phyloP scores from a whole-genome alignment of 345 rosid genomes.

The Erysimum cheiranthoides region DNA sequence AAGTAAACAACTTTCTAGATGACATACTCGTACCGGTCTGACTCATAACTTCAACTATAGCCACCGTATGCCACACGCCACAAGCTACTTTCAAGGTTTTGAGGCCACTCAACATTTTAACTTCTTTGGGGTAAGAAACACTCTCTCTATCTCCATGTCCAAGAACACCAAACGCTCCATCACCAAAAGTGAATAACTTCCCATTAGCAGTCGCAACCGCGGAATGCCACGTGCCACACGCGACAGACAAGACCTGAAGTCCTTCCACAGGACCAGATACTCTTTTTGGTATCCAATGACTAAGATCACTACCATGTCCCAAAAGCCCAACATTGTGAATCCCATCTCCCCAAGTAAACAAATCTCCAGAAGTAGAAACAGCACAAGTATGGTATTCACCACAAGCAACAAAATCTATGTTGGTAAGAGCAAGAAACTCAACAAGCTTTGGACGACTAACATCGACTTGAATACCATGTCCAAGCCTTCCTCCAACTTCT shows the following conservation, averaged over 20 bases:
- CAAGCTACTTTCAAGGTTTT: constrained; percentile 90
- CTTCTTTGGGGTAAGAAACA: constrained; percentile 75
- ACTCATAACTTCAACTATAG: constrained; percentile 81
- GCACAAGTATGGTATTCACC: constrained; percentile 92
- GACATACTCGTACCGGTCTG: constrained; percentile 61
- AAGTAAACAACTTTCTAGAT: constrained; percentile 83
- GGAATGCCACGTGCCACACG: constrained; percentile 96
- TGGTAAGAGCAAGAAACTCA: constrained; percentile 77
- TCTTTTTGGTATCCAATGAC: constrained; percentile 95
- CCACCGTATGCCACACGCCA: constrained; percentile 96
- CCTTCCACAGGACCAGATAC: constrained; percentile 87
- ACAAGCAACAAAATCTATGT: constrained; percentile 77
- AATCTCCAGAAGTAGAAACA: constrained; percentile 78
- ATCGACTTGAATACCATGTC: constrained; percentile 78
- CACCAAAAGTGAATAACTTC: constrained; percentile 89
- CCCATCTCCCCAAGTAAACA: constrained; percentile 96
- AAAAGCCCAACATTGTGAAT: constrained; percentile 78
- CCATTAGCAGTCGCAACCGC: constrained; percentile 90
- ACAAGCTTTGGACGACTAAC: constrained; percentile 79
- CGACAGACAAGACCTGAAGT: constrained; percentile 81
- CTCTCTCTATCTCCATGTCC: constrained; percentile 94
- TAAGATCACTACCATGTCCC: constrained; percentile 82
- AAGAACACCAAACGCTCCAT: constrained; percentile 83
- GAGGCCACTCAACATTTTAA: constrained; percentile 66
- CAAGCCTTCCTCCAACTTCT: constrained; percentile 96